Evolutionary conservation across 2,329 filamentous ascomycete species (phyloP).

Genomic region (Claviceps africana): DNA sequence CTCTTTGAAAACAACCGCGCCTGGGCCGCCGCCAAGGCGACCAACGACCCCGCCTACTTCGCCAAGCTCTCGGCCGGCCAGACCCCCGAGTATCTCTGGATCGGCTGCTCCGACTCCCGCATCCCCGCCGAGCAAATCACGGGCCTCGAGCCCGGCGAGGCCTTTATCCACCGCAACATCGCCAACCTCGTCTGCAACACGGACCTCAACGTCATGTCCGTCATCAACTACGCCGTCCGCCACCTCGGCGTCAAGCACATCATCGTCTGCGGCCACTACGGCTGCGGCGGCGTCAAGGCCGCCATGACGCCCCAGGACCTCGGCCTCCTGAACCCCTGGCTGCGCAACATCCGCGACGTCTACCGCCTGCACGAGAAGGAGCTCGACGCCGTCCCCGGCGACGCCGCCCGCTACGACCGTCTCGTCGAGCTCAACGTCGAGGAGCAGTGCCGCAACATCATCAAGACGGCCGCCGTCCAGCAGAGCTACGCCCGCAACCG

Average conservation of each 20-base stretch:
- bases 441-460: conserved; percentile 62
- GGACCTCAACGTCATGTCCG: conserved; percentile 66
- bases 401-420: conserved; percentile 48
- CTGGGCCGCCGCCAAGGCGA: conserved; percentile 47
- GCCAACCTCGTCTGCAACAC: conserved; percentile 73
- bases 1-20: conserved; percentile 55
- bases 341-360: conserved; percentile 60
- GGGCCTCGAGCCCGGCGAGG: conserved; percentile 71
- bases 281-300: conserved; percentile 63
- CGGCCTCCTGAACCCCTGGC: conserved; percentile 59
- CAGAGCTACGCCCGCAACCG: conserved; percentile 49
- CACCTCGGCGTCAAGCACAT: conserved; percentile 73
- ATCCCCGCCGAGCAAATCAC: conserved; percentile 85
- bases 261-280: conserved; percentile 66
- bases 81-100: conserved; percentile 64
- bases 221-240: conserved; percentile 76
- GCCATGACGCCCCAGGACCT: conserved; percentile 59
- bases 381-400: conserved; percentile 48
- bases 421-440: conserved; percentile 76
- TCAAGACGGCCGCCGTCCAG: conserved; percentile 69
- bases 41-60: conserved; percentile 52
- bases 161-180: conserved; percentile 91
- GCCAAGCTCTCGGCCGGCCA: conserved; percentile 49
- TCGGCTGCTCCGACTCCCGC: conserved; percentile 81
- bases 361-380: conserved; percentile 58